phyloP scores from a whole-genome alignment of 2,329 filamentous ascomycete genomes.

The Neopestalotiopsis sp. region DNA sequence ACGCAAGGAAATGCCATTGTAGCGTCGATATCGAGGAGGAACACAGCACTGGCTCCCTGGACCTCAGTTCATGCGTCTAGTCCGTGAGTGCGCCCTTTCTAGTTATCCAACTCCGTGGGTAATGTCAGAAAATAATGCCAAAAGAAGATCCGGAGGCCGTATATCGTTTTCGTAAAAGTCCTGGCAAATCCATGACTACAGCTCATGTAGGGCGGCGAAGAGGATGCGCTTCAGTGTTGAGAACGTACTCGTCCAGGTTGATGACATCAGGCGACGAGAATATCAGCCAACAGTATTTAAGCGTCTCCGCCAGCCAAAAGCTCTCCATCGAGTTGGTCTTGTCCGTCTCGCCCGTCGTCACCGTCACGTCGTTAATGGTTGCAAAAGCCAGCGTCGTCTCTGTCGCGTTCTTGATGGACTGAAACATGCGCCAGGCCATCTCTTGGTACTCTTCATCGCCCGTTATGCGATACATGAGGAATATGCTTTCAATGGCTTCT shows the following conservation, averaged over 20 bases:
- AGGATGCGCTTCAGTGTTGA: conserved; percentile 61
- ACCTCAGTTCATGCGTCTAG: not conserved
- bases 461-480: conserved; percentile 58
- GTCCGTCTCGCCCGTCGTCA: conserved; percentile 45
- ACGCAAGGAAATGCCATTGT: too few species aligned
- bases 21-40: not conserved
- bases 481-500: conserved; percentile 59
- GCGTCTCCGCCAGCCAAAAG: conserved; percentile 75
- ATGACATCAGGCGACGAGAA: conserved; percentile 69
- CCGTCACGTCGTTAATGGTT: conserved; percentile 55
- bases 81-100: not conserved
- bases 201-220: conserved; percentile 26
- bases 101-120: not conserved
- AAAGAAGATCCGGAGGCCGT: not conserved
- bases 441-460: conserved; percentile 53
- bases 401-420: conserved; percentile 49
- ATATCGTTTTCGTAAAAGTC: not conserved
- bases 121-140: not conserved
- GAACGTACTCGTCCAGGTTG: conserved; percentile 70
- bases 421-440: conserved; percentile 58
- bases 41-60: not conserved
- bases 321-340: conserved; percentile 51
- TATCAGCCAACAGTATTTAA: conserved; percentile 78
- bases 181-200: not conserved
- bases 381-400: conserved; percentile 53